A percentile compares a stretch with the other conserved stretches of the same genome.
These are phyloP conservation scores for Nakaseomyces uthaithaninus DNA, from an alignment of 1,139 yeast genomes.

Conservation along the genomic window DNA sequence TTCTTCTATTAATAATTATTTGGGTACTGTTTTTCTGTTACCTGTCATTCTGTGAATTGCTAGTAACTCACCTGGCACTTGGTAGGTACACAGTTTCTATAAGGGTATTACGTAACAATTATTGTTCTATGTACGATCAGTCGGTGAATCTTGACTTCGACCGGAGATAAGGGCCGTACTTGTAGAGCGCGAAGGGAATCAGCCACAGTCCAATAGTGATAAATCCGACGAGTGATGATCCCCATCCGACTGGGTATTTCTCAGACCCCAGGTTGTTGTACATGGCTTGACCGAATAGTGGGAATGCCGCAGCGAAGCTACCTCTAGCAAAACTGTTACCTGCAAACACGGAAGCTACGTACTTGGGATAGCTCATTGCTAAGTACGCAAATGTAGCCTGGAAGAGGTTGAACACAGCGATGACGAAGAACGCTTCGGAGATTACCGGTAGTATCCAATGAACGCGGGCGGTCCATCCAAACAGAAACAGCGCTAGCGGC, in stretches of 20 bases:
- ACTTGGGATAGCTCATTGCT: constrained; percentile 34
- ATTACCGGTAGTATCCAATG: constrained; percentile 42
- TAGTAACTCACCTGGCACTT: too few relatives aligned
- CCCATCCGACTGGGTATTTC: constrained; percentile 51
- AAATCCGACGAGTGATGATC: constrained; percentile 43
- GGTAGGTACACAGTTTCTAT: too few relatives aligned
- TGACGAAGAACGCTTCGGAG: constrained; percentile 37
- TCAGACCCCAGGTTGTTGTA: constrained; percentile 39
- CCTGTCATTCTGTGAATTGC: too few relatives aligned
- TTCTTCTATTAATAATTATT: too few relatives aligned
- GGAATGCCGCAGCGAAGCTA: constrained; percentile 42
- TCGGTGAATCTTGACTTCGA: constrained; percentile 11
- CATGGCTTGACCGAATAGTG: constrained; percentile 49
- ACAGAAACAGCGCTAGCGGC: constrained; percentile 18
- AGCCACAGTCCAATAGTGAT: constrained; percentile 37
- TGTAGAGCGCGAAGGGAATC: constrained; percentile 42
- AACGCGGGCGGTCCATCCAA: constrained; percentile 40
- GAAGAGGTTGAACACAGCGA: constrained; percentile 38
- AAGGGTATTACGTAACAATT: too few relatives aligned
- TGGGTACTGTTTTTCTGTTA: too few relatives aligned
- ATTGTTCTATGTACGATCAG: too few relatives aligned
- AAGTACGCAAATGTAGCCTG: constrained; percentile 33
- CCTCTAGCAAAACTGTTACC: constrained; percentile 47
- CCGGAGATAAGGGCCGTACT: constrained; percentile 44
- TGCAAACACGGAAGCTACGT: constrained; percentile 53